phyloP scores from a whole-genome alignment of 257 asterid genomes.

The Solanum chilense region DNA sequence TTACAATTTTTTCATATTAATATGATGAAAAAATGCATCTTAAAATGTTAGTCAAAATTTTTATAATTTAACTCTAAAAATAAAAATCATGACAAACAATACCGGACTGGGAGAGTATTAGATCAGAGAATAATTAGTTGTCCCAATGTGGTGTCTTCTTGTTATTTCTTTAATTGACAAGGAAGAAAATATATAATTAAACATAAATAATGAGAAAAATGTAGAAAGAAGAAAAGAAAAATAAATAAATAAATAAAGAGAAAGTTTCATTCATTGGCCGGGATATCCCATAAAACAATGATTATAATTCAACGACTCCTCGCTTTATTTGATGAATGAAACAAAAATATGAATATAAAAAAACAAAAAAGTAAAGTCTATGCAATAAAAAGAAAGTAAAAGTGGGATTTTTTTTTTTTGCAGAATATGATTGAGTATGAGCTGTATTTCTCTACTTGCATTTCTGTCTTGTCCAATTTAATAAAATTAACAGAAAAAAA shows the following conservation, averaged over 20 bases:
- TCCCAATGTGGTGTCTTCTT: not conserved
- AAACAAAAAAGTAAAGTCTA: not conserved
- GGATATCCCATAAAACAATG: not conserved
- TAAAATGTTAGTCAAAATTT: no score
- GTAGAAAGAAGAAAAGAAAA: not conserved
- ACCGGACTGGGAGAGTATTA: accelerated
- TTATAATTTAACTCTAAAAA: no score
- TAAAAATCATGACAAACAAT: no score
- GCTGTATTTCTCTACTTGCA: not conserved
- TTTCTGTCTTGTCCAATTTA: not conserved
- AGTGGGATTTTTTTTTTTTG: not conserved
- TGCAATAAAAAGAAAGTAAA: not conserved
- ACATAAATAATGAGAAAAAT: not conserved
- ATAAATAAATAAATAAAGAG: not conserved
- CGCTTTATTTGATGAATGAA: not conserved
- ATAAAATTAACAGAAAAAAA: not conserved
- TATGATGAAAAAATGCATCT: no score
- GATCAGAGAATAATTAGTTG: not conserved
- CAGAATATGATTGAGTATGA: not conserved
- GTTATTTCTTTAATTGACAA: not conserved
- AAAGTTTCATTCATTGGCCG: not conserved
- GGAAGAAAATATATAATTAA: not conserved
- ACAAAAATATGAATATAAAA: not conserved
- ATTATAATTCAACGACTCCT: not conserved
- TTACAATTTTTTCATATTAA: no score